phyloP scores from a whole-genome alignment of 75 land plant genomes.

The Sequoiadendron giganteum region DNA sequence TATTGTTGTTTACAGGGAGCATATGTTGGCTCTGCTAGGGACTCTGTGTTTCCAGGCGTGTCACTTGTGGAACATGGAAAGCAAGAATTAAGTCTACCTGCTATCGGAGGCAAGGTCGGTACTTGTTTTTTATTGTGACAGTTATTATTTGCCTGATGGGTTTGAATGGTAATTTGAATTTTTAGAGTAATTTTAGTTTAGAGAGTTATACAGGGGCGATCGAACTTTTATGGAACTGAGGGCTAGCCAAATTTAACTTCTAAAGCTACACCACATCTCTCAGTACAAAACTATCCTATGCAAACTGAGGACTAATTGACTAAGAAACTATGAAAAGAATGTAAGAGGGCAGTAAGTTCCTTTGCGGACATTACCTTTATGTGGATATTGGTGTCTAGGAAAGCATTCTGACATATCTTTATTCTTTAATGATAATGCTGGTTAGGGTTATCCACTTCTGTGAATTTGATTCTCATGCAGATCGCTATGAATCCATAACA shows the following conservation, averaged over 20 bases:
- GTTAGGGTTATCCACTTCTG: not conserved
- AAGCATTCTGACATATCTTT: not conserved
- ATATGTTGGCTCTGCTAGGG: constrained; percentile 31
- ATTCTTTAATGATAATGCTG: not conserved
- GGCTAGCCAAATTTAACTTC: not conserved
- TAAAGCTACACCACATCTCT: not conserved
- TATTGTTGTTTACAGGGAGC: constrained; percentile 27
- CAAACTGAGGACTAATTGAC: not conserved
- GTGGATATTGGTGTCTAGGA: not conserved
- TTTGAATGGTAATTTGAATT: not conserved
- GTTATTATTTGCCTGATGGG: too few relatives aligned
- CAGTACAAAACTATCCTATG: not conserved
- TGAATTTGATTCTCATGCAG: not conserved
- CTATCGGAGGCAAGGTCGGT: constrained; percentile 36
- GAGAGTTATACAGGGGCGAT: not conserved
- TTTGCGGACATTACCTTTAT: too few relatives aligned
- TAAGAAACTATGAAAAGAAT: not conserved
- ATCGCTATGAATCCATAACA: not conserved
- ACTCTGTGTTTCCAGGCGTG: constrained; percentile 54
- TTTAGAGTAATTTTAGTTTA: not conserved
- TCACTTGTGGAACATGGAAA: constrained; percentile 46
- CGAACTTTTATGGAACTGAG: not conserved
- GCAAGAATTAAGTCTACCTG: constrained; percentile 33
- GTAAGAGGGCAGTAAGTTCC: not conserved
- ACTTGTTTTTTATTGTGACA: not conserved